A percentile compares a stretch with the other conserved stretches of the same genome.
phyloP scores from a whole-genome alignment of 306 rosid species.

The Begonia peltatifolia region DNA sequence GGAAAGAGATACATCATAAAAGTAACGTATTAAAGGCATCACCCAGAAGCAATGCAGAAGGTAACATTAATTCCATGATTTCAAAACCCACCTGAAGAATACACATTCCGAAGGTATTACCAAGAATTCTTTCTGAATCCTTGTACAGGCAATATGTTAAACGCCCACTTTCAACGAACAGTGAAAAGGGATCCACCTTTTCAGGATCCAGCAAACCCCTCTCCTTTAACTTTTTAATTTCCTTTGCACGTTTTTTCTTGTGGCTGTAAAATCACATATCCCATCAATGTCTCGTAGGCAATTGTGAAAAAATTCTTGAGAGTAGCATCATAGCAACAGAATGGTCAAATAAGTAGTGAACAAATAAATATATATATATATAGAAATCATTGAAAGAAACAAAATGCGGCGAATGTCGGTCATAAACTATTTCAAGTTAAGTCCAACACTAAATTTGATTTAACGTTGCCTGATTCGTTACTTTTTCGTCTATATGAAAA shows the following conservation, averaged over 20 bases:
- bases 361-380: no score
- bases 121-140: slow-evolving; percentile 78
- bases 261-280: slow-evolving; percentile 43
- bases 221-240: slow-evolving; percentile 47
- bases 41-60: no score
- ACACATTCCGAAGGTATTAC: slow-evolving; percentile 94
- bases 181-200: slow-evolving; percentile 67
- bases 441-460: no score
- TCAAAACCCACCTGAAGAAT: slow-evolving; percentile 56
- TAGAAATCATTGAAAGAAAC: no score
- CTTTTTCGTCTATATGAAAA: no score
- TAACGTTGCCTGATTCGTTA: no score
- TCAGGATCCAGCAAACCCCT: slow-evolving; percentile 83
- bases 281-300: slow-evolving; percentile 11
- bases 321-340: no score
- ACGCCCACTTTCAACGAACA: slow-evolving; percentile 63
- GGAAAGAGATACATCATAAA: neutral
- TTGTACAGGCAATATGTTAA: slow-evolving; percentile 62
- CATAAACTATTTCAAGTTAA: no score
- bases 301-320: neutral
- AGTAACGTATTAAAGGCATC: no score
- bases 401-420: no score
- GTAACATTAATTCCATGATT: no score
- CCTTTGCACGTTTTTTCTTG: slow-evolving; percentile 69
- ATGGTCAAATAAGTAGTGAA: no score